Base-by-base conservation (phyloP, 768 basidiomycete genomes). In the Polyporus arcularius region DNA sequence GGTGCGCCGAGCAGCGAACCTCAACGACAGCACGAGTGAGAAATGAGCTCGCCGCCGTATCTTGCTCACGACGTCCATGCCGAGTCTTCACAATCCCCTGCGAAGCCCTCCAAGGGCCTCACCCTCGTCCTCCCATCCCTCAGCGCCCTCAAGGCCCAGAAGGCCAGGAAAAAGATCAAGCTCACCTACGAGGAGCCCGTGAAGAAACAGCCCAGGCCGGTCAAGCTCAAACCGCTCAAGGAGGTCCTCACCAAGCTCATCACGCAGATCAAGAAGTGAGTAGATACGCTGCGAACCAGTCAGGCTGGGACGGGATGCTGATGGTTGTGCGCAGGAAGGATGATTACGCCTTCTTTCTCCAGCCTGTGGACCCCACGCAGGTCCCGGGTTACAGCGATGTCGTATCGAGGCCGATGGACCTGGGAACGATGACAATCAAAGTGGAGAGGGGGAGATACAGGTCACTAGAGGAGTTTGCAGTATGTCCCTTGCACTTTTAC, bases 351-450 rank as follows among this genome's bases (percentile, higher is more conserved):
- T 92, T 92, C 73, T 93, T 93, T 71, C 72, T 92, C 57, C 68
- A 73, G 40, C 90, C 90, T 1, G 91, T 93, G 6, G 80, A 91
- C 70, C 71, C 73, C 0, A 71, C 75, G 2, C 79, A 82, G 64
- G 85, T 90, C 0, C 80, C 85, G 11, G 85, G 85, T 1, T 89
- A 89, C 64, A 58, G 76, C 12, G 85, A 89, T 77, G 76, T 87
- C 50, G 85, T 98, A 53, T 87, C 89, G 67, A 79, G 80, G 18
- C 94, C 96, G 7, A 98, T 98, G 95, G 95, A 98, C 68, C 79
- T 98, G 57, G 90, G 91, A 0, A 95, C 94, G 0, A 90, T 98
- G 78, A 75, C 86, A 18, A 77, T 78, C 56, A 96, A 95, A 74
- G 89, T 95, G 47, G 81, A 81, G 59, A 83, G 76, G 68, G 89